Conservation (phyloP, 2,329 filamentous ascomycete species). For the Ceratocystis albifundus region DNA sequence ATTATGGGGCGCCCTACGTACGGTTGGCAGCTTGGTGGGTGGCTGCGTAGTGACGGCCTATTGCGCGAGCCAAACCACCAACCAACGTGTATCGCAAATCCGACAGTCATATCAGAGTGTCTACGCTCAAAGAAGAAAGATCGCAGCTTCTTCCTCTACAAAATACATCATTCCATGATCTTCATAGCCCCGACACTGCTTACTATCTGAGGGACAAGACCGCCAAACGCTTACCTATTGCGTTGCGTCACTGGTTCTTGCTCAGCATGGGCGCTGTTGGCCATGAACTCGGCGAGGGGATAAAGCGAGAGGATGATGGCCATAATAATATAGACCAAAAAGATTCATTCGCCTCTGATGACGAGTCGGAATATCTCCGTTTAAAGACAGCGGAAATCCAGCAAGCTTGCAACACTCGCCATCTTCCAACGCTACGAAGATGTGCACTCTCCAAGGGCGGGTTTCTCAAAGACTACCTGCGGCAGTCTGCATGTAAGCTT, state of each 20-base stretch:
- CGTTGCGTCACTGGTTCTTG: constrained; percentile 2
- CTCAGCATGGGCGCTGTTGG: neutral
- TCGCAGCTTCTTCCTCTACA: neutral
- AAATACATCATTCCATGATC: neutral
- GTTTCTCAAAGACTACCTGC: constrained; percentile 54
- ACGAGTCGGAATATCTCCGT: constrained; percentile 19
- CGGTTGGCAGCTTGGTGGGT: neutral
- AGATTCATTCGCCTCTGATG: neutral
- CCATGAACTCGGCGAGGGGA: neutral
- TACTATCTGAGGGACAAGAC: neutral
- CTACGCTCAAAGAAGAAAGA: neutral
- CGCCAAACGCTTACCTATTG: neutral
- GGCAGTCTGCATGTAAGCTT: constrained; percentile 64
- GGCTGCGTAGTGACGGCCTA: neutral
- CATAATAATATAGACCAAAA: neutral
- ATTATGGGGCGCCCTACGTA: neutral
- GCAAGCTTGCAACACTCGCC: constrained; percentile 47
- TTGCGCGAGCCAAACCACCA: neutral
- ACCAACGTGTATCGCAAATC: neutral
- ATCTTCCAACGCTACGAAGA: constrained; percentile 44
- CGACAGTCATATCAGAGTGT: neutral
- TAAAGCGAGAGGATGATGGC: constrained; percentile 1
- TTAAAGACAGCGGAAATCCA: constrained; percentile 40
- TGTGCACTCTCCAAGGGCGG: constrained; percentile 56
- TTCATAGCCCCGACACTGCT: neutral